Conservation (phyloP, 1,284 basidiomycete species). For the Cyathus pygmaeus region DNA sequence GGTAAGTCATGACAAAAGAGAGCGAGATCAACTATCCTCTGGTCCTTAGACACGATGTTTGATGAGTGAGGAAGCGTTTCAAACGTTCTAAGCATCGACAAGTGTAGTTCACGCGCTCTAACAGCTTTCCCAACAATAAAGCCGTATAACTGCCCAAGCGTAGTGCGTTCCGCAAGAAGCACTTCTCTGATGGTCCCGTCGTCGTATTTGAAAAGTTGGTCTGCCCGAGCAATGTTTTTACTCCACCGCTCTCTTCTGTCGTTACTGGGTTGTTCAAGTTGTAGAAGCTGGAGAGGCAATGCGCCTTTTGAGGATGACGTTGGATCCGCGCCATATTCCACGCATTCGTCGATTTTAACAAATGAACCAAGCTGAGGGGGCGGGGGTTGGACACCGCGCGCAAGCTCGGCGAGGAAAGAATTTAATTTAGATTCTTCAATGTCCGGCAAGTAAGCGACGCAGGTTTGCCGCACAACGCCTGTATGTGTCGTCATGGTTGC, state of each 20-base stretch:
- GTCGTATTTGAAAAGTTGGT: conserved; percentile 61
- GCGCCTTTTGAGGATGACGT: conserved; percentile 38
- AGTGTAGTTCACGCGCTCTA: conserved; percentile 71
- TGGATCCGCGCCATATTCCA: conserved; percentile 61
- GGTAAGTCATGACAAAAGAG: conserved; percentile 71
- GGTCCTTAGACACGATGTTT: conserved; percentile 60
- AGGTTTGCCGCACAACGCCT: conserved; percentile 62
- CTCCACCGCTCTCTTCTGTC: conserved; percentile 55
- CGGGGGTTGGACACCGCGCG: conserved; percentile 46
- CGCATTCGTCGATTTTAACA: conserved; percentile 58
- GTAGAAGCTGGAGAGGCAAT: conserved; percentile 53
- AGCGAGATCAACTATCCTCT: conserved; percentile 64
- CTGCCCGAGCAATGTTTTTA: conserved; percentile 52
- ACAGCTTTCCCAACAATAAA: conserved; percentile 71
- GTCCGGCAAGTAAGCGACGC: conserved; percentile 69
- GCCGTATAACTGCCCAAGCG: conserved; percentile 74
- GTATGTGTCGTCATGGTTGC: conserved; percentile 65
- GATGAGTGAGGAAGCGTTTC: conserved; percentile 47
- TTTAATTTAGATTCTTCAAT: conserved; percentile 61
- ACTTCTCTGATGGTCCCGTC: conserved; percentile 64
- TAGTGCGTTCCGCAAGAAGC: conserved; percentile 72
- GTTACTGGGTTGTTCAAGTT: conserved; percentile 51
- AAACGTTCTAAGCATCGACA: conserved; percentile 62
- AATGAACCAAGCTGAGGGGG: conserved; percentile 40
- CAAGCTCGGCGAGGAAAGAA: conserved; percentile 62